Evolutionary conservation across 2,329 filamentous ascomycete species (phyloP).

Genomic region (Metarhizium anisopliae): DNA sequence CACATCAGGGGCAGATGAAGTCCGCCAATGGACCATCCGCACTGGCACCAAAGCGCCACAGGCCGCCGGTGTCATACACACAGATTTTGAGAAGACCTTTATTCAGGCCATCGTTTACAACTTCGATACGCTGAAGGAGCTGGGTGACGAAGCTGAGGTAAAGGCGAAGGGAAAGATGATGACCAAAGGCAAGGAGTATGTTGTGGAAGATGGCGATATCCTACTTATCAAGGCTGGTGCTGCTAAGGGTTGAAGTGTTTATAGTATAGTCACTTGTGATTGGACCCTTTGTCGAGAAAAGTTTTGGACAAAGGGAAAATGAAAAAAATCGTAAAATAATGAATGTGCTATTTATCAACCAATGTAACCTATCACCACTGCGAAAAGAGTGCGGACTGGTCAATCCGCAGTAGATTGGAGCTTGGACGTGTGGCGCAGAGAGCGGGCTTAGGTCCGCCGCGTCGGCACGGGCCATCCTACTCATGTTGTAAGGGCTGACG

Average conservation of each 20-base stretch:
- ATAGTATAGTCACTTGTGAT: neutral
- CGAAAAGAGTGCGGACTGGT: neutral
- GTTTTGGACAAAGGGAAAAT: constrained; percentile 1
- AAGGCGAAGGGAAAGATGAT: constrained; percentile 93
- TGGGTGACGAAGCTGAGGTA: constrained; percentile 79
- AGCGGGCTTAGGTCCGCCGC: too few species aligned
- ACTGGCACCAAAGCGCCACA: constrained; percentile 96
- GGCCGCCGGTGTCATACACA: constrained; percentile 95
- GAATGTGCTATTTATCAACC: constrained; percentile 9
- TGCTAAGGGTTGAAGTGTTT: constrained; percentile 53
- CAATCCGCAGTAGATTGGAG: too few species aligned
- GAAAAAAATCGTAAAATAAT: constrained; percentile 11
- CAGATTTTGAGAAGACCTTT: constrained; percentile 98
- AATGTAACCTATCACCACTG: neutral
- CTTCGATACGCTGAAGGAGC: constrained; percentile 70
- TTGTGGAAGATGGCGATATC: constrained; percentile 74
- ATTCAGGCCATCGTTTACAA: constrained; percentile 96
- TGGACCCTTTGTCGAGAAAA: neutral
- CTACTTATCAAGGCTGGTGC: constrained; percentile 86
- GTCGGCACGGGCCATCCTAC: too few species aligned
- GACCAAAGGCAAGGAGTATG: constrained; percentile 98
- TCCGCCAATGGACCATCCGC: constrained; percentile 96
- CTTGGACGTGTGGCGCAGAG: too few species aligned
- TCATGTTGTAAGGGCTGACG: too few species aligned
- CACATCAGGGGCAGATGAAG: constrained; percentile 91